phyloP scores from a whole-genome alignment of 306 rosid genomes.

The Lathyrus oleraceus region DNA sequence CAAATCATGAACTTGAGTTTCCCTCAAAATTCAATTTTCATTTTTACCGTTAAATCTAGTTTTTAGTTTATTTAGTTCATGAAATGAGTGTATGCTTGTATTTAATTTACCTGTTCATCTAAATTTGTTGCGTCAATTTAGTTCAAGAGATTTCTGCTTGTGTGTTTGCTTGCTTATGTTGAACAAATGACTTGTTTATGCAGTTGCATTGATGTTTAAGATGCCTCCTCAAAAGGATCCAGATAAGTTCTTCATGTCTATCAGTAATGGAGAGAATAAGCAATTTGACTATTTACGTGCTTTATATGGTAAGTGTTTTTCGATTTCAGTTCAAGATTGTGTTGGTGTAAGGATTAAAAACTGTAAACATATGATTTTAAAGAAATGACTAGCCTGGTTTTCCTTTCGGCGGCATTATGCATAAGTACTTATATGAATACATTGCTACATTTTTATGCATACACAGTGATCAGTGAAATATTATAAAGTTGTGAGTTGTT shows the following conservation, averaged over 20 bases:
- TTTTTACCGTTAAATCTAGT: not conserved
- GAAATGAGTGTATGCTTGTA: not conserved
- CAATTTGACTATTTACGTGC: conserved; percentile 44
- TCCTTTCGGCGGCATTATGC: no score
- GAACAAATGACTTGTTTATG: conserved; percentile 21
- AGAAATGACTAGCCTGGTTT: not conserved
- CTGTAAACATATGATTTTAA: not conserved
- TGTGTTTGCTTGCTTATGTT: conserved; percentile 9
- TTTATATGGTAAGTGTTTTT: conserved; percentile 43
- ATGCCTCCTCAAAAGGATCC: conserved; percentile 44
- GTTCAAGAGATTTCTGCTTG: not conserved
- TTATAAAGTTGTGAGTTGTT: not conserved
- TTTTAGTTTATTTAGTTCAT: not conserved
- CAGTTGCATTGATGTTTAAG: conserved; percentile 48
- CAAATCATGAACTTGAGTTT: not conserved
- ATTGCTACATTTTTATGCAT: not conserved
- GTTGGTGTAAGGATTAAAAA: not conserved
- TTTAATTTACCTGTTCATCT: not conserved
- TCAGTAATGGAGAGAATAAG: conserved; percentile 42
- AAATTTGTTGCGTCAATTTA: not conserved
- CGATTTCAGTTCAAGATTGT: not conserved
- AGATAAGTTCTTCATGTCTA: conserved; percentile 41
- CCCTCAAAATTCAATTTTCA: conserved; percentile 30
- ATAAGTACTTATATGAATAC: not conserved
- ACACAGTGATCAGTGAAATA: not conserved